Evolutionary conservation across 805 yeast species (phyloP).

Genomic region (Kuraishia cidri): DNA sequence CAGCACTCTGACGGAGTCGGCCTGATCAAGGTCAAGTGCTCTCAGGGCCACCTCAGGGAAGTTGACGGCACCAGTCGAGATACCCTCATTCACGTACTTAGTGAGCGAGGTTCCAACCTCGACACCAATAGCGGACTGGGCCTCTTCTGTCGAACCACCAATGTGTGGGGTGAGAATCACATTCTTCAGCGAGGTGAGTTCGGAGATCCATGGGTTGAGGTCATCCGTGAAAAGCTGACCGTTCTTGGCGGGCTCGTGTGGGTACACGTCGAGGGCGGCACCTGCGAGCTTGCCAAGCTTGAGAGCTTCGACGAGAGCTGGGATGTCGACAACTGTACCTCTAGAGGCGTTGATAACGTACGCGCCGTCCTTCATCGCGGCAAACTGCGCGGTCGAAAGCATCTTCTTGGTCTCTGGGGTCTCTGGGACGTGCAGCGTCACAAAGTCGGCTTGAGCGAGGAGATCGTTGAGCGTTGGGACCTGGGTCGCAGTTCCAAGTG

Average conservation of each 20-base stretch:
- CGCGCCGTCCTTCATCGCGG: constrained; percentile 94
- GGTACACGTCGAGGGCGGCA: constrained; percentile 94
- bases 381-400: constrained; percentile 83
- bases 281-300: constrained; percentile 93
- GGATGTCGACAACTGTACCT: constrained; percentile 96
- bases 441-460: constrained; percentile 75
- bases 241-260: constrained; percentile 95
- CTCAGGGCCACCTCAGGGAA: constrained; percentile 97
- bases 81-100: constrained; percentile 93
- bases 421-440: constrained; percentile 91
- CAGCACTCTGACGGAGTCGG: constrained; percentile 83
- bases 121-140: constrained; percentile 94
- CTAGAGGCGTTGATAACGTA: constrained; percentile 94
- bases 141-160: constrained; percentile 99
- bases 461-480: constrained; percentile 79
- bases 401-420: constrained; percentile 86
- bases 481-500: constrained; percentile 94
- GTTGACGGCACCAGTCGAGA: constrained; percentile 91
- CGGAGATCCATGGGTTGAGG: constrained; percentile 78
- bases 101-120: constrained; percentile 85
- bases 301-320: constrained; percentile 87
- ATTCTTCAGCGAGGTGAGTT: constrained; percentile 74
- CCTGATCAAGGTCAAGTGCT: constrained; percentile 79
- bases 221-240: constrained; percentile 71
- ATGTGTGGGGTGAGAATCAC: constrained; percentile 94